Evolutionary conservation across 2,329 filamentous ascomycete genomes (phyloP).

Genomic region (Aspergillus latus): DNA sequence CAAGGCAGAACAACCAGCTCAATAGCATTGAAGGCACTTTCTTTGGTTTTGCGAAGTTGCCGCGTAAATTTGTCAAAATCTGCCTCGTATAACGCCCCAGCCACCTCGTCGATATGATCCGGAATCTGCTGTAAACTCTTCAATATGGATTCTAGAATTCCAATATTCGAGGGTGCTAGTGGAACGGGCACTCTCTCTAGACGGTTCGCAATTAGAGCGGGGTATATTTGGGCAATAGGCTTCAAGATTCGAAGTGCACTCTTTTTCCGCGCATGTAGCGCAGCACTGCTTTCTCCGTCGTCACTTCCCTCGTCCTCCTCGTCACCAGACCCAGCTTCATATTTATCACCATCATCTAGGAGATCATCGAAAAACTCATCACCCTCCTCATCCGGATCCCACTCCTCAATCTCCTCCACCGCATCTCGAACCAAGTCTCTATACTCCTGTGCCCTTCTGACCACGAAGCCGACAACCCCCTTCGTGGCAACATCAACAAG

Average conservation of each 20-base stretch:
- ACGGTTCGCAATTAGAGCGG: conserved; percentile 43
- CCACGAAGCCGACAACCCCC: conserved; percentile 69
- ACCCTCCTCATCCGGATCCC: conserved; percentile 71
- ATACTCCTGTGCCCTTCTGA: conserved; percentile 71
- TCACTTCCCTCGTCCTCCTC: conserved; percentile 28
- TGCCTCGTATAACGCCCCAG: conserved; percentile 46
- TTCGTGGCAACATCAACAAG: conserved; percentile 62
- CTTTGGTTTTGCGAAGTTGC: conserved; percentile 34
- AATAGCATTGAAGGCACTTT: conserved; percentile 63
- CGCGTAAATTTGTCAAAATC: conserved; percentile 35
- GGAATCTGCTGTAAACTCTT: conserved; percentile 38
- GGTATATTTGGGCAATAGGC: conserved; percentile 45
- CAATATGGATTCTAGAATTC: conserved; percentile 38
- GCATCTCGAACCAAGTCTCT: conserved; percentile 76
- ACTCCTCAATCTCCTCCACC: conserved; percentile 81
- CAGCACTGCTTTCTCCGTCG: conserved; percentile 32
- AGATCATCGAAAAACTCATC: conserved; percentile 53
- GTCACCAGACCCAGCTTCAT: conserved; percentile 21
- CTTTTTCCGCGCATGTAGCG: conserved; percentile 43
- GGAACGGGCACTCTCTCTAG: conserved; percentile 36
- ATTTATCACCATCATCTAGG: conserved; percentile 31
- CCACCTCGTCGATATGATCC: conserved; percentile 47
- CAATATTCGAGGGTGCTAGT: conserved; percentile 17
- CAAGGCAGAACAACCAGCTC: conserved; percentile 73
- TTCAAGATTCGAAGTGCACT: conserved; percentile 44